A percentile compares a stretch with the other conserved stretches of the same genome.
phyloP scores from a whole-genome alignment of 176 grass and related monocot species.

The Musa schizocarpa region DNA sequence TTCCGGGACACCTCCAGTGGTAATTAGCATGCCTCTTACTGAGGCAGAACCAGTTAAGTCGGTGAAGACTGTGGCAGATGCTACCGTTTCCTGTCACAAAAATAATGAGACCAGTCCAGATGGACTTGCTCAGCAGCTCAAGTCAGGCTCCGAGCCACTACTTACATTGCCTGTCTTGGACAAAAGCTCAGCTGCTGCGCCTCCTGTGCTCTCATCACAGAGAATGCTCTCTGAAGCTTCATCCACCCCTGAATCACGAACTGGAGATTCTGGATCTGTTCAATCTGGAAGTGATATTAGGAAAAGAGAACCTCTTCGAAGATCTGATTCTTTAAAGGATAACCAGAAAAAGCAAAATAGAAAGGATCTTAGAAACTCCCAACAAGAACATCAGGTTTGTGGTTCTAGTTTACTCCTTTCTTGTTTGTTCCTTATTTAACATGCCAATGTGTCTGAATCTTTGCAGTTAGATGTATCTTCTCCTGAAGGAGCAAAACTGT shows the following conservation, averaged over 20 bases:
- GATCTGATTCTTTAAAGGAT: conserved; percentile 48
- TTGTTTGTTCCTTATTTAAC: conserved; percentile 10
- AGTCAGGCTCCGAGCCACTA: background rate
- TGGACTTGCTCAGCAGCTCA: background rate
- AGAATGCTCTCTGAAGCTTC: background rate
- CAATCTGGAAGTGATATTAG: conserved; percentile 31
- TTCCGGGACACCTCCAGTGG: conserved; percentile 27
- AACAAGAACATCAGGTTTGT: conserved; percentile 44
- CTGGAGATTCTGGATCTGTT: background rate
- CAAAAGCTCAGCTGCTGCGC: background rate
- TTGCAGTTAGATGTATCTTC: conserved; percentile 43
- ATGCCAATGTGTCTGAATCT: conserved; percentile 11
- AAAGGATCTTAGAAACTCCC: conserved; percentile 33
- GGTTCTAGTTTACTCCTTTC: conserved; percentile 7
- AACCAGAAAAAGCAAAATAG: conserved; percentile 33
- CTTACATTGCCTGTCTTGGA: too few species aligned
- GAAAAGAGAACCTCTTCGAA: conserved; percentile 39
- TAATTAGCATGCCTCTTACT: conserved; percentile 32
- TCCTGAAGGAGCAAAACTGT: conserved; percentile 32
- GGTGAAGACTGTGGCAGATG: background rate
- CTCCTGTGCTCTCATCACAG: background rate
- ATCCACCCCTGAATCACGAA: background rate
- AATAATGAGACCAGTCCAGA: background rate
- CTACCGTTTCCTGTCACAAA: background rate
- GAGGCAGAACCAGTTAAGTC: conserved; percentile 6